phyloP scores from a whole-genome alignment of 2,329 filamentous ascomycete species.

The Onygenales sp. region DNA sequence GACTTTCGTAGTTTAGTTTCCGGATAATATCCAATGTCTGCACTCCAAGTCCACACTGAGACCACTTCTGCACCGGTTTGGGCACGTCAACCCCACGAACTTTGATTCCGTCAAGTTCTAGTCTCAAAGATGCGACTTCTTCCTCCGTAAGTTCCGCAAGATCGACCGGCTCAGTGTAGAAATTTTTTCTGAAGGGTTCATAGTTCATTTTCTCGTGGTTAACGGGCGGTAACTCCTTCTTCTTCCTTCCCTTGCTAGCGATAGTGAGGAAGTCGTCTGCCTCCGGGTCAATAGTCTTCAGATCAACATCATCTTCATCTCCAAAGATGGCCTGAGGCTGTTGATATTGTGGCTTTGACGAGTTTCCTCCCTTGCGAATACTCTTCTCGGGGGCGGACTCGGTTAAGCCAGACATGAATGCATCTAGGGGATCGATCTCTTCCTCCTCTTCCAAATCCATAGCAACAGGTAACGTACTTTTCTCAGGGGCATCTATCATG shows the following conservation, averaged over 20 bases:
- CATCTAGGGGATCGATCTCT: conserved; percentile 80
- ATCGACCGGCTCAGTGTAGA: conserved; percentile 86
- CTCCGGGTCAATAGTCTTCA: conserved; percentile 53
- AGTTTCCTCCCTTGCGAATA: conserved; percentile 21
- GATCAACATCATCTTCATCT: conserved; percentile 63
- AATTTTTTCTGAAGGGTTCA: conserved; percentile 80
- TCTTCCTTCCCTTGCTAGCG: conserved; percentile 63
- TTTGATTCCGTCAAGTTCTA: conserved; percentile 92
- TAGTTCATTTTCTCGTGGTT: conserved; percentile 83
- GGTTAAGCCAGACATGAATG: conserved; percentile 76
- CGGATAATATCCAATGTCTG: conserved; percentile 81
- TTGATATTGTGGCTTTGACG: conserved; percentile 43
- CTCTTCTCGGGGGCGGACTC: conserved; percentile 40
- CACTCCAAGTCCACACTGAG: conserved; percentile 81
- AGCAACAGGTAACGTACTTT: conserved; percentile 24
- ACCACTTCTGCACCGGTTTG: conserved; percentile 93
- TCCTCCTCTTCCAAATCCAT: conserved; percentile 48
- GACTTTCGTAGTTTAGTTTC: conserved; percentile 71
- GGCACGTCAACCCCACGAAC: conserved; percentile 80
- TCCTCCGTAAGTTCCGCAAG: conserved; percentile 73
- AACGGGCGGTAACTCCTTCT: conserved; percentile 84
- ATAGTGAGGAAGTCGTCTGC: conserved; percentile 56
- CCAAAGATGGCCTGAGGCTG: conserved; percentile 81
- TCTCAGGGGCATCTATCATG: conserved; percentile 33
- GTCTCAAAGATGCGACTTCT: conserved; percentile 68